Evolutionary conservation across 202 grass and related monocot genomes (phyloP), one percentile per base, ranked within the genome.

Genomic region (Hordeum pubiflorum): DNA sequence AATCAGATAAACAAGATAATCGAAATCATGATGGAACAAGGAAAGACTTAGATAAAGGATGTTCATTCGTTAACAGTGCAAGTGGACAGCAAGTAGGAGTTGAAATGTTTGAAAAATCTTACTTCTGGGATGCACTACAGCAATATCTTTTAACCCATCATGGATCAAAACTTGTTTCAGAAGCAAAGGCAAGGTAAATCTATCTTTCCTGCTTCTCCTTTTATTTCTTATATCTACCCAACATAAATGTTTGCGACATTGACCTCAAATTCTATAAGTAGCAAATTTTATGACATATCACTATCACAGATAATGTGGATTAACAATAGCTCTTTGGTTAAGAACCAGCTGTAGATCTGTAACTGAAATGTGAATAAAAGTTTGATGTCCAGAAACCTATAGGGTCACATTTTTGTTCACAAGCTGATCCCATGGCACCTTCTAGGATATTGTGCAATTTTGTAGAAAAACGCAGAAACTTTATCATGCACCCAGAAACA

Each of bases 131-230:
- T 79, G 61, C 72, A 74, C 48, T 89, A 63, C 61, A 83, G 43
- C 37, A 77, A 79, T 89, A 86, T 89, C 57, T 89, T 12, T 77
- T 62, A 58, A 75, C 87, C 55, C 66, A 62, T 22, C 65, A 86
- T 58, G 87, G 87, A 63, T 74, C 61, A 56, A 55, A 79, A 2
- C 66, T 86, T 44, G 58, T 89, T 71, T 75, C 69, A 83, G 85
- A 83, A 86, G 71, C 83, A 62, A 86, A 65, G 46, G 69, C 87
- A 86, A 83, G 87, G 87, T 86, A 89, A 88, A 60, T 33, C 31
- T 65, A 41, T 54, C 56, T 52, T 37, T 48, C 36, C 34, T 72
- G 33, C 13, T 80, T 46, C 37, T 59, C 13, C 29, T 41, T 32
- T 32, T 76, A 18, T 38, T 82, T 27, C 13, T 83, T 33, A 46